Base-by-base conservation (phyloP, 78 protist species). In the Speleostelium caveatum region DNA sequence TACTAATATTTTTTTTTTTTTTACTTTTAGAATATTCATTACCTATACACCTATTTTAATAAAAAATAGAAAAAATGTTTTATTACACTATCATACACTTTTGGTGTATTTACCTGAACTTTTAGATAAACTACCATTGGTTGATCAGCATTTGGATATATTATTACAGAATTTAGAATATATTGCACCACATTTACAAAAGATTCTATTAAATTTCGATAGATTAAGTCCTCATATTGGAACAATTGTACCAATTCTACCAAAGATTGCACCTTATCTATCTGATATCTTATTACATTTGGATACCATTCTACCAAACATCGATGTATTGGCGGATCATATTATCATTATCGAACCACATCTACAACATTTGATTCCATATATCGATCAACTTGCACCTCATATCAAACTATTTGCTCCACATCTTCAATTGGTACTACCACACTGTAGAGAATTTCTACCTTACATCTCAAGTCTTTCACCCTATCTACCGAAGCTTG, bases 121-220 rank as follows among this genome's bases (percentile, higher is more conserved):
- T 24, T 53, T 80, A 39, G 89, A 80, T 56, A 80, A 38, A 49
- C 3, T 67, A 26, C 89, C 89, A 55, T 30, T 45, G 12, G 26
- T 67, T 6, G 58, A 80, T 53, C 53, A 45, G 10, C 39, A 68
- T 32, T 38, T 80, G 32, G 7, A 55, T 0, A 49, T 22, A 14
- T 26, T 80, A 14, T 55, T 80, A 1, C 77, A 80, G 33, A 30
- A 35, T 21, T 12, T 80, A 26, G 65, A 38, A 19, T 66, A 33
- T 10, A 28, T 80, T 14, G 69, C 63, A 56, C 89, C 89, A 41
- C 69, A 80, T 19, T 22, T 80, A 55, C 17, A 61, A 28, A 22
- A 32, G 41, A 41, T 80, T 14, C 41, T 68, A 16, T 38, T 42
- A 51, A 69, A 80, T 65, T 58, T 80, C 16, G 69, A 80, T 10